phyloP scores from a whole-genome alignment of 148 eudicot genomes.

The Fagopyrum esculentum region DNA sequence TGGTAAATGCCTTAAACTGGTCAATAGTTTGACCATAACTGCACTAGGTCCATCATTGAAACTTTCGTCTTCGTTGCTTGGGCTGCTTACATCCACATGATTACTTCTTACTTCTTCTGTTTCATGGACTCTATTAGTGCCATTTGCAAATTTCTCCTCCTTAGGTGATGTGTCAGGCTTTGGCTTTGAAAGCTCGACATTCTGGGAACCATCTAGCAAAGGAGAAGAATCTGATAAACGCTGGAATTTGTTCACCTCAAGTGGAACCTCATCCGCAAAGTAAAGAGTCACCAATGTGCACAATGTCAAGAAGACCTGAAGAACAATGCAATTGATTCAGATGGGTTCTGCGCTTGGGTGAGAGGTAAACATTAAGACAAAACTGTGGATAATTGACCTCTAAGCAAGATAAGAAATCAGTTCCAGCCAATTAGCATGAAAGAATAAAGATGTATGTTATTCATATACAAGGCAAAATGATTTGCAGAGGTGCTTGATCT shows the following conservation, averaged over 20 bases:
- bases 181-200: constrained; percentile 35
- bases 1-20: constrained; percentile 90
- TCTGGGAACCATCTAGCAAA: constrained; percentile 48
- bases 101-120: constrained; percentile 20
- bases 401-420: not conserved
- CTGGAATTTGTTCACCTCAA: constrained; percentile 32
- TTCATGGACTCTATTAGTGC: constrained; percentile 20
- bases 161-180: constrained; percentile 20
- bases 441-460: constrained; percentile 2
- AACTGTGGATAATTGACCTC: not conserved
- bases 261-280: constrained; percentile 90
- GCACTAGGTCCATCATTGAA: constrained; percentile 69
- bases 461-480: not conserved
- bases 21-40: constrained; percentile 75
- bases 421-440: not conserved
- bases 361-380: not conserved
- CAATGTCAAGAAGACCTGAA: constrained; percentile 63
- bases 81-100: constrained; percentile 24
- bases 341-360: not conserved
- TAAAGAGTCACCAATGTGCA: constrained; percentile 88
- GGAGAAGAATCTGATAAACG: constrained; percentile 72
- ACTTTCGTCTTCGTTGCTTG: constrained; percentile 35
- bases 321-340: constrained; percentile 1
- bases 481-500: not conserved
- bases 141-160: constrained; percentile 23